Evolutionary conservation across 2,329 filamentous ascomycete genomes (phyloP), one percentile per base, ranked within the genome.

Genomic region (Exserohilum turcica): DNA sequence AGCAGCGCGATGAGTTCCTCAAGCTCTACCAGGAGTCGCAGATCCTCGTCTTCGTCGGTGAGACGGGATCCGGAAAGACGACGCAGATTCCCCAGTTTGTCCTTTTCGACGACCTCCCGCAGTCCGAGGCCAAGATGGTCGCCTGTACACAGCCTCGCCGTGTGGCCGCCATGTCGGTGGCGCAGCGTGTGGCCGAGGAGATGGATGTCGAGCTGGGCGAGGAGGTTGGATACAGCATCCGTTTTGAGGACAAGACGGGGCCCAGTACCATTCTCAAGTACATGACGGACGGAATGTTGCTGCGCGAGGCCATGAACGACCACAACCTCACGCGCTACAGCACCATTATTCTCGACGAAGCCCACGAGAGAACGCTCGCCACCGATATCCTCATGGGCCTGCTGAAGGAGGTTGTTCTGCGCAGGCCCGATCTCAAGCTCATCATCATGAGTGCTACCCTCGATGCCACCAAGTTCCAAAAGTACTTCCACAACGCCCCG

Each of bases 81-180:
- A 99, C 94, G 0, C 94, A 99, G 80, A 97, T 99, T 57, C 94
- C 94, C 2, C 94, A 99, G 76, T 99, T 97, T 75, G 93, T 99
- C 62, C 86, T 99, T 35, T 97, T 89, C 81, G 94, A 99, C 78
- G 94, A 99, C 76, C 84, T 97, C 28, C 93, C 94, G 21, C 91
- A 97, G 68, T 80, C 86, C 59, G 86, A 87, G 64, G 84, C 86
- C 73, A 97, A 97, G 80, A 87, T 97, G 77, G 88, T 99, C 54
- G 94, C 93, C 52, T 99, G 94, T 82, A 99, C 94, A 5, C 94
- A 99, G 77, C 94, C 94, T 44, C 91, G 94, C 72, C 91, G 94
- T 82, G 94, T 97, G 9, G 94, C 94, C 21, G 94, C 94, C 58
- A 96, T 97, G 87, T 97, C 92, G 2, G 94, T 99, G 3, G 93